Evolutionary conservation across 2,329 filamentous ascomycete species (phyloP).

Genomic region (Saccharata proteae): DNA sequence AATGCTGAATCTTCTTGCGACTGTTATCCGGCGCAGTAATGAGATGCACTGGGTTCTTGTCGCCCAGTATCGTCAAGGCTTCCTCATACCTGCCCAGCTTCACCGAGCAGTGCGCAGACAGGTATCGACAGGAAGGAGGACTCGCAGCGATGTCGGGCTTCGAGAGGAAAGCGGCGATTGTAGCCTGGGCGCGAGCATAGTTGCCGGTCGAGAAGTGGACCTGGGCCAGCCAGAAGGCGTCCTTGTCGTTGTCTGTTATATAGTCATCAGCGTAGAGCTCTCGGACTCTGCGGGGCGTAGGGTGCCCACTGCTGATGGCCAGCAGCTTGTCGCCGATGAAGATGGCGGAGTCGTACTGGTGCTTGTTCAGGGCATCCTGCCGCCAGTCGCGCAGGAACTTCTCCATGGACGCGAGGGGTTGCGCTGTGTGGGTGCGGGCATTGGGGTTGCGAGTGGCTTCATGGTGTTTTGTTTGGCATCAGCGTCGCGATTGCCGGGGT

Average conservation of each 20-base stretch:
- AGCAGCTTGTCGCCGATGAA: constrained; percentile 96
- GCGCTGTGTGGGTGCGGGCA: too few species aligned
- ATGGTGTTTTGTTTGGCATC: too few species aligned
- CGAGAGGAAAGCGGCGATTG: constrained; percentile 57
- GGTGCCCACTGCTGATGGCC: constrained; percentile 71
- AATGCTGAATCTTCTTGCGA: constrained; percentile 59
- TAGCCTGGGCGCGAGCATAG: constrained; percentile 79
- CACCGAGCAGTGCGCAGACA: constrained; percentile 87
- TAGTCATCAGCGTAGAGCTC: constrained; percentile 3
- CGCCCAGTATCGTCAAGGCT: constrained; percentile 72
- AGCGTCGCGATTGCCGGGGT: too few species aligned
- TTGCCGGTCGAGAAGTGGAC: constrained; percentile 93
- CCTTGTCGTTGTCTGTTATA: constrained; percentile 67
- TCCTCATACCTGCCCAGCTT: constrained; percentile 87
- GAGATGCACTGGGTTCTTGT: constrained; percentile 86
- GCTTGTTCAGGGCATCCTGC: constrained; percentile 88
- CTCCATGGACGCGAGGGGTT: constrained; percentile 60
- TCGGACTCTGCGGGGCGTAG: background rate
- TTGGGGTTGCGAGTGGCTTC: too few species aligned
- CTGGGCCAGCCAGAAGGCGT: constrained; percentile 97
- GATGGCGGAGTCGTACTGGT: constrained; percentile 91
- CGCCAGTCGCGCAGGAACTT: constrained; percentile 87
- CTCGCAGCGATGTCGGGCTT: constrained; percentile 71
- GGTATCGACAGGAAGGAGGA: constrained; percentile 80
- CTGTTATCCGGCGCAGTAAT: constrained; percentile 55